Percentiles rank a stretch among this genome's conserved stretches.
Evolutionary conservation across 192 early-diverging fungal genomes (phyloP).

Genomic region (Gaertneriomyces sp.): DNA sequence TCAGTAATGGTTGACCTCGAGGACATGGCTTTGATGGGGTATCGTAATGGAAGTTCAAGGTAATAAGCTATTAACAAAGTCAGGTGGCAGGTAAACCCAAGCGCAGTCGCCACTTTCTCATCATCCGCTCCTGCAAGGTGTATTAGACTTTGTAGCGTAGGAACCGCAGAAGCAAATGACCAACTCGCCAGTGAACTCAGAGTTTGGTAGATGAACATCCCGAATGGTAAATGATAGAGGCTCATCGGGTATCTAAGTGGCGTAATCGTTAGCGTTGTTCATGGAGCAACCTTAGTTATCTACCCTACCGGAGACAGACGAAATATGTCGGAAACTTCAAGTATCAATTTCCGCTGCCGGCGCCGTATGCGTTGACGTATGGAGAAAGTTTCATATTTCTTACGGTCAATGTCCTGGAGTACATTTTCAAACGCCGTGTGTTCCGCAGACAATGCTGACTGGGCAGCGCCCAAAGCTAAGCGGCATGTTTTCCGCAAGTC

Average conservation of each 20-base stretch:
- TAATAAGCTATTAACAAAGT: slow-evolving; percentile 68
- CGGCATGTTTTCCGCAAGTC: no score
- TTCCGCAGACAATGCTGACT: no score
- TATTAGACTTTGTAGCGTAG: background rate
- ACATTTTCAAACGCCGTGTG: no score
- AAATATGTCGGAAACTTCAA: slow-evolving; percentile 29
- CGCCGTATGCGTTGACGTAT: background rate
- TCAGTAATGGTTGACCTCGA: slow-evolving; percentile 63
- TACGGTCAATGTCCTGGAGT: no score
- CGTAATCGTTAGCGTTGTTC: background rate
- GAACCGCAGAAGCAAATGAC: background rate
- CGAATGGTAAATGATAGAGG: slow-evolving; percentile 28
- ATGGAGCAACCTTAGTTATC: background rate
- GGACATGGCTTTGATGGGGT: slow-evolving; percentile 72
- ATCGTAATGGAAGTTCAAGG: slow-evolving; percentile 64
- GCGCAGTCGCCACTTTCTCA: slow-evolving; percentile 61
- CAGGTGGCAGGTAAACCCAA: slow-evolving; percentile 69
- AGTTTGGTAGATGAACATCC: slow-evolving; percentile 37
- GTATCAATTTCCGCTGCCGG: slow-evolving; percentile 22
- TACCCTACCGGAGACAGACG: slow-evolving; percentile 30
- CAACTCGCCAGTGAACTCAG: slow-evolving; percentile 30
- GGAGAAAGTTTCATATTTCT: slow-evolving; percentile 1
- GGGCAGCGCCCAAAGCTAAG: no score
- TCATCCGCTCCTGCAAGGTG: slow-evolving; percentile 33
- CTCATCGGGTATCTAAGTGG: slow-evolving; percentile 8